phyloP scores from a whole-genome alignment of 2,329 filamentous ascomycete species.

The Sporothrix euskadiensis region DNA sequence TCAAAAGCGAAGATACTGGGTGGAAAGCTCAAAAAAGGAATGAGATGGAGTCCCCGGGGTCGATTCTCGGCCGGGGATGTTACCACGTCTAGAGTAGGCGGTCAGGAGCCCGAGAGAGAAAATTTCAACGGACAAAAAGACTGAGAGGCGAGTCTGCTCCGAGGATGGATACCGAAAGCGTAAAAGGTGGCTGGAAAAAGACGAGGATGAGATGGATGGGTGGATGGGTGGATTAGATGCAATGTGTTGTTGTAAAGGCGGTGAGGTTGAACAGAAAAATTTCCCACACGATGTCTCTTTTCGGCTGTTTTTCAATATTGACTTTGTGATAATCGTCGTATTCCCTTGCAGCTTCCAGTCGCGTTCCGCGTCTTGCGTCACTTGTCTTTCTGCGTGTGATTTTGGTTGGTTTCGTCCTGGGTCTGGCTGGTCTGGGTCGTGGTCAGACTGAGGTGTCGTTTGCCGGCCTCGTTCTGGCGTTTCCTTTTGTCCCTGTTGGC shows the following conservation, averaged over 20 bases:
- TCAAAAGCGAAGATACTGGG: not conserved
- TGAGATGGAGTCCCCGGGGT: constrained; percentile 11
- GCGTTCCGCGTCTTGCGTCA: constrained; percentile 19
- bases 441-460: constrained; percentile 6
- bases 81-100: constrained; percentile 6
- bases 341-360: constrained; percentile 4
- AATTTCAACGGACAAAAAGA: not conserved
- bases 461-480: not conserved
- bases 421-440: not conserved
- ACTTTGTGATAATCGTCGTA: constrained; percentile 18
- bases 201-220: not conserved
- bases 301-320: constrained; percentile 17
- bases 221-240: not conserved
- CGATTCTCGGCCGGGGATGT: not conserved
- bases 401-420: not conserved
- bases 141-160: constrained; percentile 6
- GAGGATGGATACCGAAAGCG: not conserved
- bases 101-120: constrained; percentile 7
- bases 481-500: constrained; percentile 7
- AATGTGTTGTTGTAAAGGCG: constrained; percentile 14
- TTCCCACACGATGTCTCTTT: constrained; percentile 2
- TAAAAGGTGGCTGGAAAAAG: constrained; percentile 10
- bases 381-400: not conserved
- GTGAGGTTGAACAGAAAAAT: constrained; percentile 20
- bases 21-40: not conserved